These are phyloP conservation scores for Haematococcus sp. DNA, from an alignment of 139 green algal species.

Conservation along the genomic window DNA sequence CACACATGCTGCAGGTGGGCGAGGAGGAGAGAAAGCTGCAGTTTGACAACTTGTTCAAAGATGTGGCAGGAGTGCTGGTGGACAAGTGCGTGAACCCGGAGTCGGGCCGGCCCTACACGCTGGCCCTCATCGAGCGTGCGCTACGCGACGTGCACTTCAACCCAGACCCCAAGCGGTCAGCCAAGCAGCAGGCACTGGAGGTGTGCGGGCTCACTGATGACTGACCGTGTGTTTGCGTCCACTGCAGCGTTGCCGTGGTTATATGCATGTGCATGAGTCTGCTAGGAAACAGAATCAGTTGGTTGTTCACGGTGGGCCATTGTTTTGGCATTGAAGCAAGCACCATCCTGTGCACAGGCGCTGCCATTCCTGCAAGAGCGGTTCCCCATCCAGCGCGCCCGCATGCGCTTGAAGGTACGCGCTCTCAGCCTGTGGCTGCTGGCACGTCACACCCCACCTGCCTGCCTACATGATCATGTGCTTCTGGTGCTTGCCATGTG, in stretches of 20 bases:
- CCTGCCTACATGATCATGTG: conserved; percentile 21
- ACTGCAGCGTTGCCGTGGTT: background rate
- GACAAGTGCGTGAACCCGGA: conserved; percentile 93
- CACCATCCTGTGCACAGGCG: conserved; percentile 42
- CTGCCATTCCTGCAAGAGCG: conserved; percentile 68
- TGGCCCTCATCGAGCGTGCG: conserved; percentile 90
- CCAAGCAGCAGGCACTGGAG: conserved; percentile 94
- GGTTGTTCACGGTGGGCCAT: too few species aligned
- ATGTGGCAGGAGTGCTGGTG: conserved; percentile 75
- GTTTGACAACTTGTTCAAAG: conserved; percentile 83
- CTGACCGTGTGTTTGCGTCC: background rate
- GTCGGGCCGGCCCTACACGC: conserved; percentile 89
- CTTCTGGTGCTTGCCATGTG: too few species aligned
- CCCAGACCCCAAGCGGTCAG: conserved; percentile 83
- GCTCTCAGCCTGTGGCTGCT: too few species aligned
- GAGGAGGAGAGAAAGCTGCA: conserved; percentile 93
- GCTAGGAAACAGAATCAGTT: too few species aligned
- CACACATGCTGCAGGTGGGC: conserved; percentile 93
- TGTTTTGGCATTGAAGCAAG: too few species aligned
- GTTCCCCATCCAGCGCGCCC: conserved; percentile 89
- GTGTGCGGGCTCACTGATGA: conserved; percentile 37
- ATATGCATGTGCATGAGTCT: too few species aligned
- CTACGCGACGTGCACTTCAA: conserved; percentile 93
- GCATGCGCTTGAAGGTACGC: conserved; percentile 88
- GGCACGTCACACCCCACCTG: conserved; percentile 2